Evolutionary conservation across 2,329 filamentous ascomycete species (phyloP), one percentile per base, ranked within the genome.

Genomic region (Arachnopeziza araneosa): DNA sequence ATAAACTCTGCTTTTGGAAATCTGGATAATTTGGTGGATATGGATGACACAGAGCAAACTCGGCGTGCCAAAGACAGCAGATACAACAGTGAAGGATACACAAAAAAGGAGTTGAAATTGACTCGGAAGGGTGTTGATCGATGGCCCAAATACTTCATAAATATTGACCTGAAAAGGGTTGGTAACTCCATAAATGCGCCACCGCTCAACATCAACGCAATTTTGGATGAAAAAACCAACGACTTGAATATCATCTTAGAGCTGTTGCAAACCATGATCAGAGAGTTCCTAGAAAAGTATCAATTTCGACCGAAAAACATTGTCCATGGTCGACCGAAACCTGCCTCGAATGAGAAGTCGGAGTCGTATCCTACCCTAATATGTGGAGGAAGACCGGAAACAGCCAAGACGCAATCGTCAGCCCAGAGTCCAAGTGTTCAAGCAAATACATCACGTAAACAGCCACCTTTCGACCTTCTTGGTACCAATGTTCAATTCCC

Each of bases 61-160:
- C 68, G 66, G 58, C 72, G 66, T 59, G 69, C 68, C 52, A 68
- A 71, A 55, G 76, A 79, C 63, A 71, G 70, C 57, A 72, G 74
- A 23, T 77, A 73, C 60, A 83, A 80, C 60, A 72, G 68, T 7
- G 77, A 80, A 26, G 76, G 76, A 1, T 82, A 78, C 58, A 82
- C 78, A 1, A 75, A 72, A 32, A 80, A 75, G 63, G 82, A 85
- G 60, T 66, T 82, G 48, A 84, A 79, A 68, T 74, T 73, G 8
- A 67, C 75, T 14, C 80, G 78, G 51, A 93, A 90, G 70, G 80
- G 85, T 0, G 77, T 93, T 10, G 91, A 97, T 68, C 83, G 85
- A 55, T 95, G 91, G 86, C 92, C 93, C 0, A 93, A 93, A 86
- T 98, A 96, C 68, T 89, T 87, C 67, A 75, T 98, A n/a, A 84